Conservation (phyloP, 768 basidiomycete genomes). For the Chalciporus piperatus region DNA sequence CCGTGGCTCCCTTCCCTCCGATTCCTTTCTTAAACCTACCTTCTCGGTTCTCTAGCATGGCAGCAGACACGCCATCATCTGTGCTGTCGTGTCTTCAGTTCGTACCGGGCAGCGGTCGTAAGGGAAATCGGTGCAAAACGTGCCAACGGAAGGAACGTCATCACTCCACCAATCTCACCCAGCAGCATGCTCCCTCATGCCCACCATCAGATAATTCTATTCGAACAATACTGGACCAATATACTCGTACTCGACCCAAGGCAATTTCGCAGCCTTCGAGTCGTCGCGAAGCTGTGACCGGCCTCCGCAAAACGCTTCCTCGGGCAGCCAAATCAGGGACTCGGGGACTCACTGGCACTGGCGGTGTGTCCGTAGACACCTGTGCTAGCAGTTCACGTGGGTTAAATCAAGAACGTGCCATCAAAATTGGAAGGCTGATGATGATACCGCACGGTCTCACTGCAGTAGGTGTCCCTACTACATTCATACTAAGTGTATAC, state of each 20-base stretch:
- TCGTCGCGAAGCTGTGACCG: background rate
- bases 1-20: background rate
- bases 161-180: background rate
- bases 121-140: background rate
- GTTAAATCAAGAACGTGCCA: background rate
- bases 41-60: background rate
- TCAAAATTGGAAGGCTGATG: constrained; percentile 2
- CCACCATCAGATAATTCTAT: background rate
- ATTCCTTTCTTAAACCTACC: background rate
- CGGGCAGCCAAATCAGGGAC: background rate
- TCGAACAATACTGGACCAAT: background rate
- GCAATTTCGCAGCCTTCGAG: background rate
- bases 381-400: background rate
- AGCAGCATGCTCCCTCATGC: background rate
- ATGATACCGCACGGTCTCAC: constrained; percentile 4
- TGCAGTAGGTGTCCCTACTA: background rate
- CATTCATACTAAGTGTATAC: background rate
- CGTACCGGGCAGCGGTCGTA: background rate
- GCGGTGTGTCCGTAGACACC: background rate
- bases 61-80: no score
- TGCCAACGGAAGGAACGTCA: constrained; percentile 2
- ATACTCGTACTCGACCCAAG: background rate
- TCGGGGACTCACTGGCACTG: background rate
- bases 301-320: background rate
- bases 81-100: constrained; percentile 2